A percentile compares a stretch with the other conserved stretches of the same genome.
These are phyloP conservation scores for Sarcocystis neurona DNA, from an alignment of 169 alveolate genomes.

Conservation along the genomic window DNA sequence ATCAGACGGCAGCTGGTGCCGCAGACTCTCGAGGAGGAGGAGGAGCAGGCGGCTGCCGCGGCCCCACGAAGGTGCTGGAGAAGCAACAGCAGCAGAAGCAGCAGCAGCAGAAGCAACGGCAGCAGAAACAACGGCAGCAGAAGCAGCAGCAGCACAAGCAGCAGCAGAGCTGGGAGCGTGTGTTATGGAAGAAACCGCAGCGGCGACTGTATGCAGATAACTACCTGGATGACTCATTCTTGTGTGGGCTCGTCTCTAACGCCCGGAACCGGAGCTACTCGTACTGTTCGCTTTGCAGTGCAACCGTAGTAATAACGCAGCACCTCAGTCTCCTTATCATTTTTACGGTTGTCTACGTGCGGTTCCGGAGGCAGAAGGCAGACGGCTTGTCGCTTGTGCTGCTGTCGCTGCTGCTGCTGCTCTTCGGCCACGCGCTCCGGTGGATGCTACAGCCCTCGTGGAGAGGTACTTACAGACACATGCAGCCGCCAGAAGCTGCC, in stretches of 20 bases:
- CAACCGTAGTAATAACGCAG: constrained; percentile 49
- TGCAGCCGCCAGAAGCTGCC: no score
- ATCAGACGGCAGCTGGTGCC: no score
- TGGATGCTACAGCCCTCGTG: constrained; percentile 10
- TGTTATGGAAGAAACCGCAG: constrained; percentile 46
- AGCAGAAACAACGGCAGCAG: no score
- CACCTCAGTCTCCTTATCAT: constrained; percentile 33
- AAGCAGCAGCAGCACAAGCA: neutral
- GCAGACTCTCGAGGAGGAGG: no score
- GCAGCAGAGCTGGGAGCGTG: constrained; percentile 38
- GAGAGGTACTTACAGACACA: no score
- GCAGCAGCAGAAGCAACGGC: no score
- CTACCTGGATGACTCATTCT: constrained; percentile 50
- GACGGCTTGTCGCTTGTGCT: constrained; percentile 13
- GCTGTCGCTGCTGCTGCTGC: constrained; percentile 7
- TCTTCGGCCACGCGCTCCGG: constrained; percentile 44
- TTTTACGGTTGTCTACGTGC: constrained; percentile 26
- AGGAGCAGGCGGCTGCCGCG: no score
- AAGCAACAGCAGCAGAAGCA: no score
- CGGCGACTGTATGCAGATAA: constrained; percentile 47
- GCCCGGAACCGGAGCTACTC: constrained; percentile 24
- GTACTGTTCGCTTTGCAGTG: constrained; percentile 34
- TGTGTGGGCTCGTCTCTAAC: constrained; percentile 29
- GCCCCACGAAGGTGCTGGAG: no score
- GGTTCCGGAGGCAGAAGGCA: neutral